A percentile compares a stretch with the other conserved stretches of the same genome.
Evolutionary conservation across 805 yeast genomes (phyloP).

Genomic region (Cyberlindnera nakhonratchasimensis): DNA sequence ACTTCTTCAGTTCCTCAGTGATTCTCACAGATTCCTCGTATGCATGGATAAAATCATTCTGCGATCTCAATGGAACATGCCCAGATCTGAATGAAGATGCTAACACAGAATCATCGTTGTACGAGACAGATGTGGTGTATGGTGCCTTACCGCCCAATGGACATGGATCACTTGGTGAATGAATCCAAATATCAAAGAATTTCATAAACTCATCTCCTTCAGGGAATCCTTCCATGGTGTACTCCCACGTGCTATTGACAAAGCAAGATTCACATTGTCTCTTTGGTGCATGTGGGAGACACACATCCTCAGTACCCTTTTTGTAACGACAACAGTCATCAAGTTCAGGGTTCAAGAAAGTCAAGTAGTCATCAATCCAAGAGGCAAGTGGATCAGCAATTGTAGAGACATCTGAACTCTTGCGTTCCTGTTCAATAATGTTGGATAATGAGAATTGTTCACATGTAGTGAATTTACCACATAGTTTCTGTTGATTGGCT

Average conservation of each 20-base stretch:
- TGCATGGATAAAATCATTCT: slow-evolving; percentile 78
- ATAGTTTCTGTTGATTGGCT: slow-evolving; percentile 63
- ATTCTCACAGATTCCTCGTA: slow-evolving; percentile 69
- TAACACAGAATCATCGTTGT: slow-evolving; percentile 37
- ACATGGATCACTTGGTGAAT: slow-evolving; percentile 81
- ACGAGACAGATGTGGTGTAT: slow-evolving; percentile 57
- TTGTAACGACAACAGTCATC: slow-evolving; percentile 81
- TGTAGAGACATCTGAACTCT: slow-evolving; percentile 58
- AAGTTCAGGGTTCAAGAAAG: slow-evolving; percentile 82
- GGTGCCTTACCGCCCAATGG: slow-evolving; percentile 97
- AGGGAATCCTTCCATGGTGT: slow-evolving; percentile 82
- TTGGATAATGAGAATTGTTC: slow-evolving; percentile 75
- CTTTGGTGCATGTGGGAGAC: slow-evolving; percentile 63
- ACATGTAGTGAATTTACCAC: slow-evolving; percentile 88
- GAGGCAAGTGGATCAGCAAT: slow-evolving; percentile 81
- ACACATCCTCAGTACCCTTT: slow-evolving; percentile 51
- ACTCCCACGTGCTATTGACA: slow-evolving; percentile 59
- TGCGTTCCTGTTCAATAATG: slow-evolving; percentile 79
- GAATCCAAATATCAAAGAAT: slow-evolving; percentile 78
- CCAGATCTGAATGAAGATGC: slow-evolving; percentile 76
- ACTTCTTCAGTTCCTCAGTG: slow-evolving; percentile 47
- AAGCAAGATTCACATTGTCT: slow-evolving; percentile 75
- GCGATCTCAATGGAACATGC: slow-evolving; percentile 78
- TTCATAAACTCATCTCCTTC: slow-evolving; percentile 65
- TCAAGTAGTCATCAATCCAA: slow-evolving; percentile 90